Evolutionary conservation across 2,329 filamentous ascomycete species (phyloP).

Genomic region (Dactylellina drechsleri): DNA sequence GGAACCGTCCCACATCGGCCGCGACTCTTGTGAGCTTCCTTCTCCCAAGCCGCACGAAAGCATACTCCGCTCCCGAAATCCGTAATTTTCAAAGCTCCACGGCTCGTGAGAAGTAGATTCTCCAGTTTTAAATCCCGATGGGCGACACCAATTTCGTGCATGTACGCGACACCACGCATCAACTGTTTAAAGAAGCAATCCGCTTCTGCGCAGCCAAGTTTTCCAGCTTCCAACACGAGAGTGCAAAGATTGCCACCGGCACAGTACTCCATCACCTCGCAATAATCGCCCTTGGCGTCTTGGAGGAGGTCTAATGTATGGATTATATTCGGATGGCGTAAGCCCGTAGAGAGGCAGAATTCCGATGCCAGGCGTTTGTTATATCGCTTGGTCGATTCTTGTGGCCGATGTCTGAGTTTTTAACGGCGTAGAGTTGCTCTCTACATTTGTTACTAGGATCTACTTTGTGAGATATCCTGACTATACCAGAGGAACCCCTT

Average conservation of each 20-base stretch:
- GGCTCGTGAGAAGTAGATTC: constrained; percentile 90
- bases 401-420: constrained; percentile 92
- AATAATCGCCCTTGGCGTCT: constrained; percentile 96
- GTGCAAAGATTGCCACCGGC: constrained; percentile 96
- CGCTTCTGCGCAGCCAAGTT: constrained; percentile 89
- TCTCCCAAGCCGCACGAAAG: constrained; percentile 99
- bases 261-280: constrained; percentile 99
- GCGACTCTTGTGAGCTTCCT: constrained; percentile 96
- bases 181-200: constrained; percentile 99
- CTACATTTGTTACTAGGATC: constrained; percentile 76
- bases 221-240: constrained; percentile 86
- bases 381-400: constrained; percentile 96
- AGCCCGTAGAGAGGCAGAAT: constrained; percentile 96
- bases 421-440: constrained; percentile 95
- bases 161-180: constrained; percentile 98
- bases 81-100: constrained; percentile 94
- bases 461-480: constrained; percentile 96
- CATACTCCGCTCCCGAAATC: constrained; percentile 99
- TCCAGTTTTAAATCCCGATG: constrained; percentile 97
- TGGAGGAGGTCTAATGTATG: constrained; percentile 95
- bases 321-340: constrained; percentile 97
- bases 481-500: constrained; percentile 94
- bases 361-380: constrained; percentile 96
- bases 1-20: constrained; percentile 95
- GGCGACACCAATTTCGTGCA: constrained; percentile 99